These are phyloP conservation scores for Oidiodendron maius DNA, from an alignment of 495 filamentous ascomycete genomes.

Conservation along the genomic window DNA sequence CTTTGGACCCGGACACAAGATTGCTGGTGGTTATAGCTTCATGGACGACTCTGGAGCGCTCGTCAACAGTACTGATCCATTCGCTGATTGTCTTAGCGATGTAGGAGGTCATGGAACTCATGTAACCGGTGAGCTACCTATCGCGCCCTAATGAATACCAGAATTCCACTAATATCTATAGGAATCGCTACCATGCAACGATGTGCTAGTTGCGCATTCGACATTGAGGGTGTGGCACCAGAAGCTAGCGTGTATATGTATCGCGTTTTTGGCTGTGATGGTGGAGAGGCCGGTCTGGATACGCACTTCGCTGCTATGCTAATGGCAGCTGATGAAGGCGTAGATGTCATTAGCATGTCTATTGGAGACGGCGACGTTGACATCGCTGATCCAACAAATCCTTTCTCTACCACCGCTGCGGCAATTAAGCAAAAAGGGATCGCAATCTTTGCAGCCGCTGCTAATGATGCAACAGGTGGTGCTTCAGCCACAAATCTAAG, in stretches of 20 bases:
- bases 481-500: conserved; percentile 18
- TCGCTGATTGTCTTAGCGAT: conserved; percentile 26
- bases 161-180: too few species aligned
- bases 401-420: conserved; percentile 15
- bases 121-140: conserved; percentile 25
- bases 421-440: conserved; percentile 19
- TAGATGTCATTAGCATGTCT: conserved; percentile 37
- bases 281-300: conserved; percentile 25
- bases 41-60: conserved; percentile 22
- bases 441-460: conserved; percentile 22
- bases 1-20: conserved; percentile 37
- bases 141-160: too few species aligned
- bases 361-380: conserved; percentile 15
- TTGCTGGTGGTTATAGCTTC: conserved; percentile 34
- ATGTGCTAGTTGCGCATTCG: too few species aligned
- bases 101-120: conserved; percentile 43
- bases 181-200: too few species aligned
- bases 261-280: conserved; percentile 33
- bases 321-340: conserved; percentile 34
- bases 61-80: conserved; percentile 13
- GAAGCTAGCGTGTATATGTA: conserved; percentile 39
- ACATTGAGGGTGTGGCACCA: conserved; percentile 38
- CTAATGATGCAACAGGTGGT: conserved; percentile 19
- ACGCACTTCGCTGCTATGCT: conserved; percentile 35
- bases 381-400: conserved; percentile 13